Evolutionary conservation across 768 basidiomycete species (phyloP).

Genomic region (Cytidiella melzeri): DNA sequence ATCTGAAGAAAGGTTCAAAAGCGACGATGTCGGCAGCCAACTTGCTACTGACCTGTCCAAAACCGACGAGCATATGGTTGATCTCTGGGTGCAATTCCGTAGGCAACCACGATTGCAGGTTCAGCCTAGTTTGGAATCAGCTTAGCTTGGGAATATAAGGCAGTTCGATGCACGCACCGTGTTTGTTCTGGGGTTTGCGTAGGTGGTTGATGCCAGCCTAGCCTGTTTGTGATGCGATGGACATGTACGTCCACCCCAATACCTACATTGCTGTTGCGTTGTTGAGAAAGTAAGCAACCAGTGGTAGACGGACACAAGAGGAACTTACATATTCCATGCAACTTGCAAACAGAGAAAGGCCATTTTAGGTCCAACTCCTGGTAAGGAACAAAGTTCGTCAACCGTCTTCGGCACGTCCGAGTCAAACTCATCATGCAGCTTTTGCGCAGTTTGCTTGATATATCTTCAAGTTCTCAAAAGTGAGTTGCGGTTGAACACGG

Average conservation of each 20-base stretch:
- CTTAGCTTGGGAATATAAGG: too few species aligned
- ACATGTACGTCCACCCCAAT: conserved; percentile 98
- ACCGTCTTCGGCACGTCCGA: conserved; percentile 87
- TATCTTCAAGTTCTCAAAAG: conserved; percentile 39
- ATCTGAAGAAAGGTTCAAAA: conserved; percentile 33
- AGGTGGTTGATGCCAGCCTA: conserved; percentile 85
- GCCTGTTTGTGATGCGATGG: conserved; percentile 87
- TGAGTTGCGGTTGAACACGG: neutral
- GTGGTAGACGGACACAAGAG: conserved; percentile 2
- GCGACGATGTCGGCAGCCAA: neutral
- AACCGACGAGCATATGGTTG: conserved; percentile 77
- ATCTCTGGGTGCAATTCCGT: conserved; percentile 66
- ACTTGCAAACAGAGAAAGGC: conserved; percentile 79
- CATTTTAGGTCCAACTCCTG: conserved; percentile 97
- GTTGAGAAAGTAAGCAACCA: neutral
- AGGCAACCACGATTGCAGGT: conserved; percentile 81
- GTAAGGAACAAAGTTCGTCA: conserved; percentile 80
- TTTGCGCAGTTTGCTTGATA: conserved; percentile 65
- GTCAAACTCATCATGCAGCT: conserved; percentile 63
- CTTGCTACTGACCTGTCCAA: conserved; percentile 72
- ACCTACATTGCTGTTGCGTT: conserved; percentile 59
- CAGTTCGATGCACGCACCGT: conserved; percentile 42
- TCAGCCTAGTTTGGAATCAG: too few species aligned
- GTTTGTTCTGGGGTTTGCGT: conserved; percentile 89
- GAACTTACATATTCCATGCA: conserved; percentile 73